Evolutionary conservation across 1,284 basidiomycete genomes (phyloP), one percentile per base, ranked within the genome.

Genomic region (Leccinum ponderosum): DNA sequence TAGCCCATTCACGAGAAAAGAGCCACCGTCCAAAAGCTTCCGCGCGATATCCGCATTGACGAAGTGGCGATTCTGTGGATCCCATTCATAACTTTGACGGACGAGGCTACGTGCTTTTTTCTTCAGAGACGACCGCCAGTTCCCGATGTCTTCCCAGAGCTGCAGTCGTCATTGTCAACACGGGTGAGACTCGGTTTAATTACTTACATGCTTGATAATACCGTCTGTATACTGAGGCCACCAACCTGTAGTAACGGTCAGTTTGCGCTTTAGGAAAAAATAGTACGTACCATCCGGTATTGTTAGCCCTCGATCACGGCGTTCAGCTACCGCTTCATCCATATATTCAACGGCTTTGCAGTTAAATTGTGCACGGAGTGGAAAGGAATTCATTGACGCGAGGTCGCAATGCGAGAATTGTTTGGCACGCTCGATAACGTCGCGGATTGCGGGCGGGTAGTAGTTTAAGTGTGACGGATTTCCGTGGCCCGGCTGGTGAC

Each of bases 311-410:
- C 15, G 25, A 51, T 51, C 25, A 29, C 15, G 50, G 25, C 7
- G 25, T 22, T 51, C 15, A 22, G 48, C 48, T 22, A 51, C 25
- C 48, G 12, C 57, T 25, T 53, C 37, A 25, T 58, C 11, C 35
- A 58, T 58, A n/a, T 58, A 58, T 25, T 58, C 57, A 9, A 8
- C 8, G 8, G 29, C 51, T 22, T 53, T 58, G 15, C 27, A 35
- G 6, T 31, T 54, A 14, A 58, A 58, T 25, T 53, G 42, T 6
- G 7, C 20, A 22, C n/a, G 31, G 17, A 58, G 6, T 17, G 52
- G 52, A n/a, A 58, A 58, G 0, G 20, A 53, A 11, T 58, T 53
- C 9, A 58, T 15, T 4, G 52, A 47, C 4, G 31, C 22, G 5
- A 58, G 57, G 51, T 58, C 17, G 9, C 57, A 58, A 2, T 27